phyloP scores from a whole-genome alignment of 257 asterid species.

The Solanum piurae region DNA sequence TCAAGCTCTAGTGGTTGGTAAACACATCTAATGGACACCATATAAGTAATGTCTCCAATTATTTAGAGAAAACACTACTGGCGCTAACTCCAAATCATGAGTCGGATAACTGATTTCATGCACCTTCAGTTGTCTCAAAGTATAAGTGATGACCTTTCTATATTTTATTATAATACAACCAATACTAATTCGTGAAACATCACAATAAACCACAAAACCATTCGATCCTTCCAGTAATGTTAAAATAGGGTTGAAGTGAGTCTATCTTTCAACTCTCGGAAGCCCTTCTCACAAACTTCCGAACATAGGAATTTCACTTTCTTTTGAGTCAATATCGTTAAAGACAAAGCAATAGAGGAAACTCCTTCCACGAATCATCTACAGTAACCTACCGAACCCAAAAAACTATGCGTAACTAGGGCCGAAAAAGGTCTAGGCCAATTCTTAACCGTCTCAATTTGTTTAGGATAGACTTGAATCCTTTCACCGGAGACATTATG shows the following conservation, averaged over 20 bases:
- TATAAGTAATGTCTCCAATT: no score
- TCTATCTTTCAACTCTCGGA: not conserved
- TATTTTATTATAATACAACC: not conserved
- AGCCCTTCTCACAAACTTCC: not conserved
- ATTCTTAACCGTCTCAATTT: not conserved
- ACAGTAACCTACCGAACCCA: not conserved
- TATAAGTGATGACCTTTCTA: no score
- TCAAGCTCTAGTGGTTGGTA: not conserved
- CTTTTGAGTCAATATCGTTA: not conserved
- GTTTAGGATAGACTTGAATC: not conserved
- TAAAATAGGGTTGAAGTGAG: not conserved
- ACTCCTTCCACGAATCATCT: not conserved
- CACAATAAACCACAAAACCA: not conserved
- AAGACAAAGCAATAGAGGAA: not conserved
- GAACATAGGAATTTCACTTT: not conserved
- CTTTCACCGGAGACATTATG: not conserved
- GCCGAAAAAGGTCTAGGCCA: not conserved
- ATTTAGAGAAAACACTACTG: not conserved
- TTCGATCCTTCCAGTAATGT: not conserved
- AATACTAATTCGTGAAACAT: not conserved
- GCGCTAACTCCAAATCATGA: not conserved
- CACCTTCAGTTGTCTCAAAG: no score
- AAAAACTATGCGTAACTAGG: not conserved
- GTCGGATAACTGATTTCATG: not conserved
- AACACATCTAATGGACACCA: not conserved